Evolutionary conservation across 768 basidiomycete species (phyloP), one percentile per base, ranked within the genome.

Genomic region (Naganishia kalamii): DNA sequence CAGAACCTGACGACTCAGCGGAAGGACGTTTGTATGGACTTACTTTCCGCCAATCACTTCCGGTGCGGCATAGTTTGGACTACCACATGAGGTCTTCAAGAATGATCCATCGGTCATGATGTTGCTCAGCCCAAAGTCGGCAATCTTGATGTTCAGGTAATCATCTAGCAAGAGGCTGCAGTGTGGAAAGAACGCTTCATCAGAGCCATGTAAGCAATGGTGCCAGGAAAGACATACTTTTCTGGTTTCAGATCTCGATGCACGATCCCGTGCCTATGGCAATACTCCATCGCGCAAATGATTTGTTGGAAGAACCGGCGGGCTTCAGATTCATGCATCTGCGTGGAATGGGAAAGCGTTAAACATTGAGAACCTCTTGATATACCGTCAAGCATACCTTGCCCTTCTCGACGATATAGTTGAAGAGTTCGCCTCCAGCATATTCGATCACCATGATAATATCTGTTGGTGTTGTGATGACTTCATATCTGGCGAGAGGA

Each of bases 371-470:
- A 33, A 13, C 8, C 17, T n/a, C 25, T 6, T n/a, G 8, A 4
- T 19, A 65, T 69, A 62, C 44, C 71, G 7, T 75, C 65, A 75
- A 77, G 37, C 54, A 15, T 57, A 57, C 54, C 54, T 57, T 57
- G 10, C 96, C 96, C 66, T 93, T 85, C n/a, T 84, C 83, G 66
- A 96, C 94, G 74, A 98, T 97, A 80, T 93, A 96, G 79, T 98
- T 92, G 84, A 99, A 99, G 6, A 99, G 84, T 73, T 99, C 96
- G 67, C 92, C 92, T 0, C 89, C 89, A 2, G 92, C 94, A 77
- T 87, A 97, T 62, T 99, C 96, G 62, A 98, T 86, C 32, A 99
- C 96, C 80, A 99, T 96, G 75, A 99, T 93, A 71, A 99, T 96
- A 76, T 98, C 92, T 1, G 88, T 89, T 0, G 90, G 86, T 0